Base-by-base conservation (phyloP, 768 basidiomycete genomes). In the Phallus indusiatus region DNA sequence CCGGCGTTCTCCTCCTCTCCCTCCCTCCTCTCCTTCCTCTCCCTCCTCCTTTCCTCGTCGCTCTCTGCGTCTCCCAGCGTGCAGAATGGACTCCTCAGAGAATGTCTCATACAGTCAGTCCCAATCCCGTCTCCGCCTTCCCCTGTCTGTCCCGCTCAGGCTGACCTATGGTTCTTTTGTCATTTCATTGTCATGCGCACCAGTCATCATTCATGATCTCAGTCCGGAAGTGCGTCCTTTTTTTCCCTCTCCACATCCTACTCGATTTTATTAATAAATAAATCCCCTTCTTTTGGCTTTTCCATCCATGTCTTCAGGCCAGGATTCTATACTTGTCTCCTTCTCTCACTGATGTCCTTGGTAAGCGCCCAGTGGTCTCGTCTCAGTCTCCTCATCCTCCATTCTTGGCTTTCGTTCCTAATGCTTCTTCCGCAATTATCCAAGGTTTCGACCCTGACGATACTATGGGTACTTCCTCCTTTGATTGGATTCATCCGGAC, bases 151-250 rank as follows among this genome's bases (percentile, higher is more conserved):
- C n/a, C n/a, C n/a, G n/a, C n/a, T n/a, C n/a, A n/a, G n/a, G n/a
- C 24, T 63, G 47, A 18, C 46, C 42, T 57, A n/a, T 47, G 7
- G 7, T 28, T 28, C 28, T 49, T 62, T 54, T 54, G 54, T 16
- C 49, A 10, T 54, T 53, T 16, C 55, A 52, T 63, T 42, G 36
- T 20, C 42, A n/a, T n/a, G n/a, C n/a, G 60, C 61, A 55, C 54
- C 66, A 89, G 88, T 90, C 61, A 86, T 82, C 18, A 90, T 90
- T 65, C 83, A 88, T 54, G 88, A 91, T 71, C 89, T 90, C 70
- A 82, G 85, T 3, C 79, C 85, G 71, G 78, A 88, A 71, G 86
- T 86, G 66, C 64, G 69, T 64, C 52, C 17, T 34, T 61, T 54
- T 28, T 28, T 28, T 28, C 28, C 28, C 28, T 28, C 2, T 28